Conservation (phyloP, 768 basidiomycete genomes). For the Russula olivacea region DNA sequence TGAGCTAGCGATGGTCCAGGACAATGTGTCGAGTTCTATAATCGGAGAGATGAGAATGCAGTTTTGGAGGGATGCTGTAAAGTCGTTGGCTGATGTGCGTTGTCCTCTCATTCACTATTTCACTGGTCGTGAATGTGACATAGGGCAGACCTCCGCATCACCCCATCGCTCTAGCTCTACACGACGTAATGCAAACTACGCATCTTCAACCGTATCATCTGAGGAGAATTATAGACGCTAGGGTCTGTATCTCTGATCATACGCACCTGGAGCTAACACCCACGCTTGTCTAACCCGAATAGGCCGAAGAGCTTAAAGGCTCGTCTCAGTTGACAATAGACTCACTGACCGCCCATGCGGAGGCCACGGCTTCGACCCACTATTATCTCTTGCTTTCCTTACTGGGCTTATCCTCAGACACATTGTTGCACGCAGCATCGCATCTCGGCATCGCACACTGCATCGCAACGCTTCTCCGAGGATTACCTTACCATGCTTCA, state of each 20-base stretch:
- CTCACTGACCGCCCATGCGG: conserved; percentile 65
- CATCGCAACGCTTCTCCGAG: conserved; percentile 64
- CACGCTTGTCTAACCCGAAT: conserved; percentile 1
- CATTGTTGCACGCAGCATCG: conserved; percentile 69
- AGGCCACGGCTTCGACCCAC: conserved; percentile 73
- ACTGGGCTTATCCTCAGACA: conserved; percentile 45
- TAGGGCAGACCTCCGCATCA: conserved; percentile 75
- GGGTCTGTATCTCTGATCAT: conserved; percentile 44
- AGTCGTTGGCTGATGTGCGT: conserved; percentile 57
- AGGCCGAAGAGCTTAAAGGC: conserved; percentile 64
- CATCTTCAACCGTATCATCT: conserved; percentile 69
- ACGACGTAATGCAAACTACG: conserved; percentile 45
- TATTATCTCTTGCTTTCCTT: conserved; percentile 72
- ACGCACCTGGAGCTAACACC: not conserved
- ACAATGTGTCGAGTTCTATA: conserved; percentile 62
- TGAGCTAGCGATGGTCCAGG: conserved; percentile 72
- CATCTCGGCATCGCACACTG: conserved; percentile 76
- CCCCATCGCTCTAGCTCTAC: conserved; percentile 71
- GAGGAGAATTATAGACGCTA: conserved; percentile 77
- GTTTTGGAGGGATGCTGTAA: conserved; percentile 82
- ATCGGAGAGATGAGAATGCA: conserved; percentile 83
- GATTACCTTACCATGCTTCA: conserved; percentile 69
- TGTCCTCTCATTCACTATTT: conserved; percentile 5
- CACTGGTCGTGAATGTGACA: conserved; percentile 25
- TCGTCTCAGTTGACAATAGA: conserved; percentile 62